These are phyloP conservation scores for Pelagomonas calceolata DNA, from an alignment of 108 stramenopile species.

Conservation along the genomic window DNA sequence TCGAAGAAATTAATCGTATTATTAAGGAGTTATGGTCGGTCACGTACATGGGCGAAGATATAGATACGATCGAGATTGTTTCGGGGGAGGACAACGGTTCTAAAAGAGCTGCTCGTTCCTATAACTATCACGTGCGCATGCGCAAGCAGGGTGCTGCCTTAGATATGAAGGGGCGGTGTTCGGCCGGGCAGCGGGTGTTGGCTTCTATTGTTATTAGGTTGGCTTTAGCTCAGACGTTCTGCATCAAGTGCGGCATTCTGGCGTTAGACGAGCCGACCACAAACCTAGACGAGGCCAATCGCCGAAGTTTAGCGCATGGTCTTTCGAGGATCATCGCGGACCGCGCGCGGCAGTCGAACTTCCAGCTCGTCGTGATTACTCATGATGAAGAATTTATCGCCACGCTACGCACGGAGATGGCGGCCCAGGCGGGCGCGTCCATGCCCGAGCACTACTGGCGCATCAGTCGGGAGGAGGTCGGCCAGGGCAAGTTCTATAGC, in stretches of 20 bases:
- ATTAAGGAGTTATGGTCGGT: conserved; percentile 88
- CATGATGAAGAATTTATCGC: conserved; percentile 97
- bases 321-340: conserved; percentile 82
- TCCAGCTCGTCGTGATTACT: conserved; percentile 93
- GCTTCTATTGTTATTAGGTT: conserved; percentile 95
- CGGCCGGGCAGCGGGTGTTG: conserved; percentile 79
- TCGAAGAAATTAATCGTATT: conserved; percentile 93
- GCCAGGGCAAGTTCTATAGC: conserved; percentile 60
- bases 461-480: conserved; percentile 69
- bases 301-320: conserved; percentile 81
- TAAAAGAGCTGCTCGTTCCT: conserved; percentile 40
- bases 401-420: conserved; percentile 79
- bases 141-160: conserved; percentile 63
- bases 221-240: conserved; percentile 96
- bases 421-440: conserved; percentile 61
- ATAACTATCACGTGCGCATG: conserved; percentile 99
- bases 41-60: conserved; percentile 95
- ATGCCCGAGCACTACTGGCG: conserved; percentile 93
- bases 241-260: conserved; percentile 86
- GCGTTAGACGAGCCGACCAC: conserved; percentile 93
- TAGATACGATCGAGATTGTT: conserved; percentile 85
- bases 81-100: conserved; percentile 68
- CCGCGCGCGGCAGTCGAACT: conserved; percentile 75
- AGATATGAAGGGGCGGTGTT: conserved; percentile 97
- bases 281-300: conserved; percentile 87